Conservation (phyloP, 495 filamentous ascomycete genomes). For the Penicillium goetzii region DNA sequence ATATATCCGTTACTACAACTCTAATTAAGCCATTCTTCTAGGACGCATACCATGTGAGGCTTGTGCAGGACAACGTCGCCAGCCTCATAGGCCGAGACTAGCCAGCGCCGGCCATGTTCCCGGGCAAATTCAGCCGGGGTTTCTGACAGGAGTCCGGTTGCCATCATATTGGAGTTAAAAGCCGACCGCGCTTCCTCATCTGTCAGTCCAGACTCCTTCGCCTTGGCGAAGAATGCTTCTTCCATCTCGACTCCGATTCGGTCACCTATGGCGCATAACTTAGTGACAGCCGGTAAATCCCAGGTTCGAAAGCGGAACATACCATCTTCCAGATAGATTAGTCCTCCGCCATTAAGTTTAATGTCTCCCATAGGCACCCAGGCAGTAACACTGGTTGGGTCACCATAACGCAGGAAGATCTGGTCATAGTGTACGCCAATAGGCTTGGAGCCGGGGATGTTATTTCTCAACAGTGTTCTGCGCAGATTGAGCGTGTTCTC, state of each 20-base stretch:
- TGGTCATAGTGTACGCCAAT: constrained; percentile 71
- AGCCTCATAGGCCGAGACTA: constrained; percentile 60
- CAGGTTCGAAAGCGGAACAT: constrained; percentile 10
- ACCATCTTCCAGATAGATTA: constrained; percentile 65
- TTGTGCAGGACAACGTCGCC: constrained; percentile 65
- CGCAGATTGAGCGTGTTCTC: constrained; percentile 51
- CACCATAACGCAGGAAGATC: constrained; percentile 64
- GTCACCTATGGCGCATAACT: constrained; percentile 32
- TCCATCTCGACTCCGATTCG: constrained; percentile 51
- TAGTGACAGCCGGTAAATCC: neutral
- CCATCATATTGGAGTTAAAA: constrained; percentile 63
- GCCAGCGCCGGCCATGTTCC: constrained; percentile 51
- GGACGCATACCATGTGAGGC: constrained; percentile 51
- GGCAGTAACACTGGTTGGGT: constrained; percentile 60
- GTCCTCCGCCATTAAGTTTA: constrained; percentile 57
- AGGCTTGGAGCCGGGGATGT: constrained; percentile 59
- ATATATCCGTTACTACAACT: neutral
- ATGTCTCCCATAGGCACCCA: constrained; percentile 70
- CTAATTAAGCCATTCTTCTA: neutral
- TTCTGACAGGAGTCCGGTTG: constrained; percentile 52
- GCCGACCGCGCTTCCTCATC: constrained; percentile 56
- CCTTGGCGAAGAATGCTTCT: constrained; percentile 50
- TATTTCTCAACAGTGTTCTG: constrained; percentile 59
- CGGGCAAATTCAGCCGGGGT: constrained; percentile 49
- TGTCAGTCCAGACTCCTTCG: constrained; percentile 46